Base-by-base conservation (phyloP, 2,329 filamentous ascomycete genomes). In the Fusarium sarcochroum region DNA sequence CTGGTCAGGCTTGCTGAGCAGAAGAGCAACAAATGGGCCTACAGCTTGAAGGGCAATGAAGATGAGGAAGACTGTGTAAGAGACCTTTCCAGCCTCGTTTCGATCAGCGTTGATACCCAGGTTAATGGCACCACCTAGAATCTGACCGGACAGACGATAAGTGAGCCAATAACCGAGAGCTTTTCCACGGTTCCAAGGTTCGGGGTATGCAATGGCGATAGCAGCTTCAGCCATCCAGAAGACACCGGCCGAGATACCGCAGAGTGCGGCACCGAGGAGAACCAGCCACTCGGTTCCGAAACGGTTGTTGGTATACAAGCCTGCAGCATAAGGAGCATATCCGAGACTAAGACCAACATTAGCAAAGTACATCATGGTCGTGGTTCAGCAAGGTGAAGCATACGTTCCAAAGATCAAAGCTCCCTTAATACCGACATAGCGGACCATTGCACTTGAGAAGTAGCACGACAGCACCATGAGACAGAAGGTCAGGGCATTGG, bases 201-300 rank as follows among this genome's bases (percentile, higher is more conserved):
- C 91, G 0, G 91, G 90, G 67, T 93, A 93, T 0, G 88, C 84
- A 20, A 93, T 86, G 0, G 90, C 90, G 58, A 93, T 91, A 1
- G 91, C 90, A 1, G 89, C 89, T 77, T 93, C 91, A 0, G 90
- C 87, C 83, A 89, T 89, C 91, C 91, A 93, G 77, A 93, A 93
- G 0, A 93, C 82, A 0, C 91, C 91, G 0, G 91, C 91, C 0
- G 88, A 90, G 32, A 92, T 83, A 18, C 91, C 91, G 66, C 91
- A 93, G 0, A 91, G 80, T 0, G 89, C 89, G 1, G 89, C 90
- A 1, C 90, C 91, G 10, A 93, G 77, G 1, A 93, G 82, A 0
- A 89, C 85, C 11, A 93, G 84, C 91, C 91, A 93, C 67, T 90
- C 86, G 1, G 80, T 87, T 2, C 89, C 89, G 71, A 85, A 93